Evolutionary conservation across 1,284 basidiomycete species (phyloP).

Genomic region (Ceraceosorus bombacis): DNA sequence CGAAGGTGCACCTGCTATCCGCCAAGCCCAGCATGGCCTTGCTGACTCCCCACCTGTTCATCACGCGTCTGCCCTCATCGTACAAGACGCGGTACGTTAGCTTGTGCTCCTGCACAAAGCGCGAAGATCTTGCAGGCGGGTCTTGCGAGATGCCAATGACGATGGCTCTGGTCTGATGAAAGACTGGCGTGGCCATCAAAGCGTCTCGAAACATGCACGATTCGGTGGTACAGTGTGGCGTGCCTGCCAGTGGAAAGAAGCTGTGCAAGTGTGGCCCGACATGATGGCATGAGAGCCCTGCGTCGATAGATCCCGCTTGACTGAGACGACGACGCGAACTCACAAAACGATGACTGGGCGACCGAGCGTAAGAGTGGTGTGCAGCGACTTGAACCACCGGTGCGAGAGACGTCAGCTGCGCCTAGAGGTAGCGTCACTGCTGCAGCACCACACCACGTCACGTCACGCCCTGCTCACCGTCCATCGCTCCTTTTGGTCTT

Average conservation of each 20-base stretch:
- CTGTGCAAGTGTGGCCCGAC: background rate
- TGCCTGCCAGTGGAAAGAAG: conserved; percentile 41
- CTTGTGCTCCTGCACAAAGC: conserved; percentile 35
- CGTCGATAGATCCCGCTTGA: background rate
- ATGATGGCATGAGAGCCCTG: background rate
- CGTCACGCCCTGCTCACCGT: conserved; percentile 16
- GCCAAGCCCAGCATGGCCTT: conserved; percentile 26
- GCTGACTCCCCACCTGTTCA: conserved; percentile 28
- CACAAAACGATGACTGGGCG: conserved; percentile 33
- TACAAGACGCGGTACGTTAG: conserved; percentile 29
- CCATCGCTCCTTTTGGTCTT: conserved; percentile 23
- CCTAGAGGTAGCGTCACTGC: conserved; percentile 1
- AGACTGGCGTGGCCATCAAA: conserved; percentile 28
- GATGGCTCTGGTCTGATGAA: conserved; percentile 35
- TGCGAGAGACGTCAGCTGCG: background rate
- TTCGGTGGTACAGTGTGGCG: conserved; percentile 36
- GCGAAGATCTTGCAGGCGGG: conserved; percentile 15
- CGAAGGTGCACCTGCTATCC: conserved; percentile 30
- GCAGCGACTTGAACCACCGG: conserved; percentile 19
- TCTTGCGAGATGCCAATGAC: conserved; percentile 42
- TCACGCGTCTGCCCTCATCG: conserved; percentile 23
- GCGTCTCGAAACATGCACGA: conserved; percentile 37
- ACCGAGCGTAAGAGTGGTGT: conserved; percentile 32
- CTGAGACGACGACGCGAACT: background rate
- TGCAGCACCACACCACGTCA: background rate